Evolutionary conservation across 192 early-diverging fungal genomes (phyloP), one percentile per base, ranked within the genome.

Genomic region (Coemansia interrupta): DNA sequence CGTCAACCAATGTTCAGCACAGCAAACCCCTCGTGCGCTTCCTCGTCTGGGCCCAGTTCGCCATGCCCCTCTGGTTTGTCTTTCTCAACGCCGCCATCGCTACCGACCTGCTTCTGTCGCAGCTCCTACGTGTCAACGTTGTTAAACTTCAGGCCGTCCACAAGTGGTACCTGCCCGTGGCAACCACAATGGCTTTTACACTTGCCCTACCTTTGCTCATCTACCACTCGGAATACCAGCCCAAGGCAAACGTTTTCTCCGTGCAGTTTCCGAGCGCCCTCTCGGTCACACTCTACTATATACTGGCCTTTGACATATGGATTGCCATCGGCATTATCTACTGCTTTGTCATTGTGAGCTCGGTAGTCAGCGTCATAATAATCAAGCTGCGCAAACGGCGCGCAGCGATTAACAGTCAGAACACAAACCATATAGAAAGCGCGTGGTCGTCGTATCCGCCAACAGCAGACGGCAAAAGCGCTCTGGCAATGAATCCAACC

Each of bases 31-130:
- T 78, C 4, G 61, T 70, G 11, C 55, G 69, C 11, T 78, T 78
- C 50, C 74, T 78, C 13, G 56, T 78, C 6, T 78, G 74, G 74
- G 64, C 69, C 1, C 74, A 78, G 58, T 78, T 78, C 61, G 74
- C 69, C 11, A 78, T 78, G 74, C 74, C 74, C 2, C 45, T 78
- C 14, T 78, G 74, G 74, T 78, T 78, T 65, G 69, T 78, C 2
- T 78, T 78, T 61, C 51, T 78, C 13, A 78, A 78, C 26, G 64
- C 58, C 4, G 54, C 61, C 3, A 78, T 78, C 45, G 74, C 74
- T 32, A 78, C 74, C 2, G 74, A 78, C 59, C 40, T 78, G 26
- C 52, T 78, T 49, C 57, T 78, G 15, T 72, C 74, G 1, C 74
- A 78, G 49, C 61, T 78, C 1, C 47, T 67, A 8, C 60, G 64